These are phyloP conservation scores for Lasiosphaeria ovina DNA, from an alignment of 495 filamentous ascomycete species.

Conservation along the genomic window DNA sequence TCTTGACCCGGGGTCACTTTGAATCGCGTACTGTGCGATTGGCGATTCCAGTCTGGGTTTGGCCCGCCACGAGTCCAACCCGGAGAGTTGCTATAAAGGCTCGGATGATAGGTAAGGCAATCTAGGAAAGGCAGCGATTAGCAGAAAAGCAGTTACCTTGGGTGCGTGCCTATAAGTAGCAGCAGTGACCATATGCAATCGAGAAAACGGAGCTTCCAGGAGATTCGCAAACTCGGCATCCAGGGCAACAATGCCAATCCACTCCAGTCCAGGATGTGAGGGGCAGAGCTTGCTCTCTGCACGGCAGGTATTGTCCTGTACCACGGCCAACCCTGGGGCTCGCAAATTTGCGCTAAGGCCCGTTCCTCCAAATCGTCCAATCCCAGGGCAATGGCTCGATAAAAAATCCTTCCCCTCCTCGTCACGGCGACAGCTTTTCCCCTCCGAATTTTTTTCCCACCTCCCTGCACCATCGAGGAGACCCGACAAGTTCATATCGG, in stretches of 20 bases:
- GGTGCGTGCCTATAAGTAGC: no score
- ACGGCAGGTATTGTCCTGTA: not conserved
- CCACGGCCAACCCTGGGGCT: constrained; percentile 6
- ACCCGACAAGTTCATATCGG: constrained; percentile 30
- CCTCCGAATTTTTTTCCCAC: constrained; percentile 23
- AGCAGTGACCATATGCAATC: no score
- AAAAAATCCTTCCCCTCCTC: constrained; percentile 34
- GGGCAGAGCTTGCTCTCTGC: not conserved
- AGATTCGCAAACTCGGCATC: no score
- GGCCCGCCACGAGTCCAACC: no score
- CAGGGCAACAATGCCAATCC: not conserved
- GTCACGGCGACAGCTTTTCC: constrained; percentile 23
- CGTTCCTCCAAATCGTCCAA: constrained; percentile 15
- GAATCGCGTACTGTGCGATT: no score
- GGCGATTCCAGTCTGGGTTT: no score
- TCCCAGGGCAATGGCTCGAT: constrained; percentile 32
- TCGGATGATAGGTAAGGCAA: no score
- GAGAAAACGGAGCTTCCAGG: no score
- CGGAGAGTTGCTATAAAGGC: no score
- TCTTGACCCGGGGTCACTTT: no score
- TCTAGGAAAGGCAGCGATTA: no score
- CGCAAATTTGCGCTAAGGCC: constrained; percentile 2
- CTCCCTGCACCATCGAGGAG: constrained; percentile 31
- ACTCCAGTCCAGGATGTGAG: not conserved
- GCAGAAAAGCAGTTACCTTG: no score